Evolutionary conservation across 2,329 filamentous ascomycete species (phyloP).

Genomic region (Kalmusia sp.): DNA sequence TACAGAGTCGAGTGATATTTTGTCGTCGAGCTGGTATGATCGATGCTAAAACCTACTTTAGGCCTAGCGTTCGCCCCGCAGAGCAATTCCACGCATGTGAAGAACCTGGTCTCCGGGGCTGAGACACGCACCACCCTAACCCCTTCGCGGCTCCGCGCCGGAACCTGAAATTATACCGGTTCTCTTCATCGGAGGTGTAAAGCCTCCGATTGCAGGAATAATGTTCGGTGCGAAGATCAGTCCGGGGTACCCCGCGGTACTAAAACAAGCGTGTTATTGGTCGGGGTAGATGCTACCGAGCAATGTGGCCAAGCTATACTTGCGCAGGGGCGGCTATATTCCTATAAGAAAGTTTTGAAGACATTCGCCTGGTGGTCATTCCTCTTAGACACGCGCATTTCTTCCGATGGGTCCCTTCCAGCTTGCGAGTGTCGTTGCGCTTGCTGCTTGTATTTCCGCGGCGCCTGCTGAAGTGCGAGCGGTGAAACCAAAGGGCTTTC

Average conservation of each 20-base stretch:
- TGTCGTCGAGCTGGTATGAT: too few relatives aligned
- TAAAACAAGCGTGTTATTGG: background rate
- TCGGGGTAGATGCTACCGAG: constrained; percentile 14
- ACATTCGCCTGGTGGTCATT: too few relatives aligned
- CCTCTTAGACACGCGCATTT: too few relatives aligned
- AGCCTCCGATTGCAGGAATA: constrained; percentile 14
- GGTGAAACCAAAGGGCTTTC: constrained; percentile 38
- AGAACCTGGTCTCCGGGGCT: background rate
- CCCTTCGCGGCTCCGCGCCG: background rate
- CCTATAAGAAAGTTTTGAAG: constrained; percentile 3
- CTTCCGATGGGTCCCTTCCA: constrained; percentile 23
- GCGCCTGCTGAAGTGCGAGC: constrained; percentile 28
- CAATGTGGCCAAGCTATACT: background rate
- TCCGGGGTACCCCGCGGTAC: constrained; percentile 13
- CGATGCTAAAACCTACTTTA: too few relatives aligned
- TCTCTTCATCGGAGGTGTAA: background rate
- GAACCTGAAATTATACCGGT: constrained; percentile 11
- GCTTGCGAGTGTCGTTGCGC: constrained; percentile 22
- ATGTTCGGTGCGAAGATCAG: constrained; percentile 8
- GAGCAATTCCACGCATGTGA: too few relatives aligned
- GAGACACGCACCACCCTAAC: background rate
- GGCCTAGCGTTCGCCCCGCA: too few relatives aligned
- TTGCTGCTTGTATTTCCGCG: constrained; percentile 18
- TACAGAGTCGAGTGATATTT: too few relatives aligned
- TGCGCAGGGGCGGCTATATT: background rate